These are phyloP conservation scores for Lachnellula cervina DNA, from an alignment of 2,329 filamentous ascomycete genomes.

Conservation along the genomic window DNA sequence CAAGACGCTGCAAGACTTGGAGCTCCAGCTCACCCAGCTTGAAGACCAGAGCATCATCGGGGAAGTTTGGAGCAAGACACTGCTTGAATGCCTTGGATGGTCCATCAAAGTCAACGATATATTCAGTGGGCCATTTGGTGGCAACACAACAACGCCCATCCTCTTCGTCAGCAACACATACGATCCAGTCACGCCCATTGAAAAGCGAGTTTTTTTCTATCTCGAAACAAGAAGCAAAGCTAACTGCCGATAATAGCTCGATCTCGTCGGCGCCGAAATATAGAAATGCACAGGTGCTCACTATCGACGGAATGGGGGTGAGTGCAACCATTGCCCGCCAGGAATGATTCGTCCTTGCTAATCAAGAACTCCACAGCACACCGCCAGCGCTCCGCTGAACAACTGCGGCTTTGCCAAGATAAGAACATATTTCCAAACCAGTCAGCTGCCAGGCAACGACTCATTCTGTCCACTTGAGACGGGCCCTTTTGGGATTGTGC, in stretches of 20 bases:
- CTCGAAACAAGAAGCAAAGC: not conserved
- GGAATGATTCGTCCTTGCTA: not conserved
- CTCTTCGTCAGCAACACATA: conserved; percentile 3
- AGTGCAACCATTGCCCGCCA: not conserved
- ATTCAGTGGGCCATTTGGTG: not conserved
- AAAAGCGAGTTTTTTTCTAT: not conserved
- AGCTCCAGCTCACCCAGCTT: not conserved
- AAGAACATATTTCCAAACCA: not conserved
- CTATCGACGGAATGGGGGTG: not conserved
- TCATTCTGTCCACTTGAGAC: not conserved
- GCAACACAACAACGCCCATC: not conserved
- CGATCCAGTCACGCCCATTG: conserved; percentile 1
- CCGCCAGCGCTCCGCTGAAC: not conserved
- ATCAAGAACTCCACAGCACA: not conserved
- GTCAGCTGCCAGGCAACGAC: not conserved
- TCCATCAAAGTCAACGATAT: not conserved
- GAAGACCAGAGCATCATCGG: conserved; percentile 4
- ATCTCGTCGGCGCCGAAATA: not conserved
- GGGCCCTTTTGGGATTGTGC: conserved; percentile 1
- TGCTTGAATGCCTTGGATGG: conserved; percentile 2
- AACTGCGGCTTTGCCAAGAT: not conserved
- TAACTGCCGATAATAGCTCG: not conserved
- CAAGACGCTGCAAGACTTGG: not conserved
- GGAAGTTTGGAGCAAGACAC: not conserved
- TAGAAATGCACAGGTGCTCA: conserved; percentile 1